Base-by-base conservation (phyloP, 2,329 filamentous ascomycete genomes). In the Curvularia spicifera region DNA sequence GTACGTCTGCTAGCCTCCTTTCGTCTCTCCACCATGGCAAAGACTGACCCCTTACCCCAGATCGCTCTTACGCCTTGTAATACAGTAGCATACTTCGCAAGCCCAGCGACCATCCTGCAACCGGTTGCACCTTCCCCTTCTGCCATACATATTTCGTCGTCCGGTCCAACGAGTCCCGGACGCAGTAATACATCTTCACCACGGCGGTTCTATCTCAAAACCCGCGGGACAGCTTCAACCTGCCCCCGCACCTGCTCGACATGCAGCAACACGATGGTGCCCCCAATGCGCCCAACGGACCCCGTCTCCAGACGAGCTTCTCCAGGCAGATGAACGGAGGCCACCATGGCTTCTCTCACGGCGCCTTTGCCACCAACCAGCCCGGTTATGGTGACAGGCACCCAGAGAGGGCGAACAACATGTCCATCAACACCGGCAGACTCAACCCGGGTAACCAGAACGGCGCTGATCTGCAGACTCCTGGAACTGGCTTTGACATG, bases 401-500 rank as follows among this genome's bases (percentile, higher is more conserved):
- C 78, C 87, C 90, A 67, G 90, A 93, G 71, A 87, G 93, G 68
- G 85, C 84, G 50, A 96, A 96, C 80, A 91, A 98, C 72, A 92
- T 94, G 64, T 88, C 89, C 64, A 96, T 98, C 81, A 97, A 97
- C 78, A 97, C 95, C 22, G 88, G 90, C 73, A 82, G 87, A 63
- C 84, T 90, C 77, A 77, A 78, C 28, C 79, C 80, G 49, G 79
- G 78, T 53, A 80, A 82, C 61, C 84, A 85, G 71, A 87, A 84
- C 75, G 82, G 80, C 59, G 85, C 84, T 70, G 93, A 96, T 65
- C 87, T 97, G 86, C 84, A 90, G 66, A 94, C 91, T 24, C 93
- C 95, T 15, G 93, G 91, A 43, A 94, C 92, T 51, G 92, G 86
- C 43, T 96, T 93, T 74, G 95, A 98, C 74, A 97, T 98, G 94